Evolutionary conservation across 768 basidiomycete species (phyloP), one percentile per base, ranked within the genome.

Genomic region (Suillus bovinus): DNA sequence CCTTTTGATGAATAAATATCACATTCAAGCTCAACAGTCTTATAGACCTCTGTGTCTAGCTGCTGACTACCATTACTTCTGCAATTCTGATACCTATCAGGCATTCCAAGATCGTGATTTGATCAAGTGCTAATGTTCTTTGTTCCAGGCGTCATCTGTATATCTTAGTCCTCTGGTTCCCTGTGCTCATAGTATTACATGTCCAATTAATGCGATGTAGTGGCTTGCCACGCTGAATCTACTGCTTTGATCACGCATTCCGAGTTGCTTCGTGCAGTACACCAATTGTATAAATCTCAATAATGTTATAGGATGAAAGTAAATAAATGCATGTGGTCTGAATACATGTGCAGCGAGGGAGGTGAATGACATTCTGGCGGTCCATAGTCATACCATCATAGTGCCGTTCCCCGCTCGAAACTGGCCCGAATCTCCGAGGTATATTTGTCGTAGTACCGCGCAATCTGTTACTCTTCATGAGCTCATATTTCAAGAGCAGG

Each of bases 361-460:
- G 24, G 27, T 1, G 9, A 29, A 56, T 20, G 27, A 1, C 14
- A 47, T 8, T 20, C 24, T 8, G 9, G 34, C 17, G n/a, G 17
- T 47, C 24, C 24, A 27, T 24, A 24, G 4, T 42, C 36, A 34
- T 34, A 2, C 33, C 1, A 13, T 55, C 38, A 96, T 50, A 98
- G 77, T 34, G 96, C 95, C 9, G 96, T 96, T 58, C 96, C 96
- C 66, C 96, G 89, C 74, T 99, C 96, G 82, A 99, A 99, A 76
- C 94, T 98, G 27, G 93, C 94, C 55, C 95, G 88, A 66, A 98
- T 98, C 74, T 98, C 96, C 47, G 92, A 78, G 1, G 97, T 99
- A 71, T 98, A 97, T 71, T 96, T 95, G 84, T 96, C 93, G 81
- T 94, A 96, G 76, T 94, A 97, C 64, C 95, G 85, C 5, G 91